phyloP scores from a whole-genome alignment of 805 yeast genomes.

The Citeromyces matritensis region DNA sequence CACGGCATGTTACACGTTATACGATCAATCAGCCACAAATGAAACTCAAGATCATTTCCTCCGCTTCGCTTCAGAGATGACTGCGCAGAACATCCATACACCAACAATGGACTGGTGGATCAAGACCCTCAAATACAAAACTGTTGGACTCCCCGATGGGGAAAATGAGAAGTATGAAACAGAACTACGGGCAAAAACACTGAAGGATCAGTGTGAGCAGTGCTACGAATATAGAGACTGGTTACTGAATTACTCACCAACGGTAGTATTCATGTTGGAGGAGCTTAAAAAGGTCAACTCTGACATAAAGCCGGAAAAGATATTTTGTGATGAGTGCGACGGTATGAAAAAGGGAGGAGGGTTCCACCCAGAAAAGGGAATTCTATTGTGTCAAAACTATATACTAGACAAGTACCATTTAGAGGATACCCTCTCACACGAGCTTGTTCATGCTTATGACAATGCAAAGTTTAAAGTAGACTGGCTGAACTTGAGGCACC shows the following conservation, averaged over 20 bases:
- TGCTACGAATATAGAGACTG: constrained; percentile 73
- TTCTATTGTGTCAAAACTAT: constrained; percentile 76
- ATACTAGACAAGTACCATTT: constrained; percentile 59
- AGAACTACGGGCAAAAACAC: constrained; percentile 27
- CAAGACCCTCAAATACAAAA: constrained; percentile 50
- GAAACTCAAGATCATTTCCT: too few relatives aligned
- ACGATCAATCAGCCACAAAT: too few relatives aligned
- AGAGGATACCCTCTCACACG: constrained; percentile 89
- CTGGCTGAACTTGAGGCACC: constrained; percentile 76
- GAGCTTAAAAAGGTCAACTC: constrained; percentile 53
- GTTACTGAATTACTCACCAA: constrained; percentile 70
- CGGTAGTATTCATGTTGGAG: constrained; percentile 75
- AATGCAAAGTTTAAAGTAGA: constrained; percentile 78
- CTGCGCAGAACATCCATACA: too few relatives aligned
- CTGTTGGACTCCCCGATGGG: constrained; percentile 41
- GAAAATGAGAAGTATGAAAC: constrained; percentile 41
- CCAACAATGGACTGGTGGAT: constrained; percentile 80
- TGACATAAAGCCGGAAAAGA: constrained; percentile 29
- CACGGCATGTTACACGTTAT: too few relatives aligned
- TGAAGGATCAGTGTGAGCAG: constrained; percentile 38
- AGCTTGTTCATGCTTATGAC: constrained; percentile 87
- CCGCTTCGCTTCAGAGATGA: too few relatives aligned
- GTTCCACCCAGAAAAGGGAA: constrained; percentile 80
- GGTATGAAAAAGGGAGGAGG: constrained; percentile 78
- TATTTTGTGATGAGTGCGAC: constrained; percentile 73